Percentiles rank a stretch among this genome's conserved stretches.
Conservation (phyloP, 1,284 basidiomycete species). For the Ganoderma lucidum region DNA sequence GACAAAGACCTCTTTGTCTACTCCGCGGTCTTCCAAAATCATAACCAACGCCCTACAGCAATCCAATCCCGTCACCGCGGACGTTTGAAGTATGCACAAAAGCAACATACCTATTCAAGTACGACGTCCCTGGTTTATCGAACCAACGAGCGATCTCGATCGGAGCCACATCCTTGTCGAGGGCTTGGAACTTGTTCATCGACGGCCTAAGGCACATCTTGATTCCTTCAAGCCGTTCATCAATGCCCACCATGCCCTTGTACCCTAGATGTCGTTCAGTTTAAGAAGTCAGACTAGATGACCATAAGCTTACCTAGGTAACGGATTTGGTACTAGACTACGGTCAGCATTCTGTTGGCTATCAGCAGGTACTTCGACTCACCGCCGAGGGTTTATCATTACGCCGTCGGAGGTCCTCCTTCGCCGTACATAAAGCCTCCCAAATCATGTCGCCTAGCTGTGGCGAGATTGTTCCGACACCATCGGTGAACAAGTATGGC, state of each 20-base stretch:
- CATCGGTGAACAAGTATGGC: constrained; percentile 71
- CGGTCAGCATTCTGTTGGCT: constrained; percentile 16
- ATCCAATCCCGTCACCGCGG: not conserved
- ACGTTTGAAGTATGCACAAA: not conserved
- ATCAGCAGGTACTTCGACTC: constrained; percentile 36
- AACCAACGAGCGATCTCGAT: constrained; percentile 79
- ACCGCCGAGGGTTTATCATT: constrained; percentile 62
- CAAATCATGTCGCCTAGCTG: constrained; percentile 66
- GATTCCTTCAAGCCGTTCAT: constrained; percentile 59
- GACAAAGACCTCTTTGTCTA: constrained; percentile 60
- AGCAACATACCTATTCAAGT: constrained; percentile 65
- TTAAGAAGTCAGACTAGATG: not conserved
- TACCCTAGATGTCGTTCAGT: constrained; percentile 42
- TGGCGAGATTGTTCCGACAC: constrained; percentile 77
- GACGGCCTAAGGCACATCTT: constrained; percentile 71
- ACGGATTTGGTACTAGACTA: constrained; percentile 72
- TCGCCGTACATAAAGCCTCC: constrained; percentile 55
- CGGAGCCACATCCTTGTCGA: constrained; percentile 51
- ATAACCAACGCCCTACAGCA: constrained; percentile 66
- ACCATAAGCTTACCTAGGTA: constrained; percentile 58
- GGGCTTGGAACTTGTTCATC: constrained; percentile 76
- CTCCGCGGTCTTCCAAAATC: constrained; percentile 73
- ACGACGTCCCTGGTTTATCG: constrained; percentile 59
- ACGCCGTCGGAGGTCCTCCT: constrained; percentile 43
- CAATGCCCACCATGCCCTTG: constrained; percentile 77